These are phyloP conservation scores for Wickerhamiella spandovensis DNA, from an alignment of 805 yeast species.

Conservation along the genomic window DNA sequence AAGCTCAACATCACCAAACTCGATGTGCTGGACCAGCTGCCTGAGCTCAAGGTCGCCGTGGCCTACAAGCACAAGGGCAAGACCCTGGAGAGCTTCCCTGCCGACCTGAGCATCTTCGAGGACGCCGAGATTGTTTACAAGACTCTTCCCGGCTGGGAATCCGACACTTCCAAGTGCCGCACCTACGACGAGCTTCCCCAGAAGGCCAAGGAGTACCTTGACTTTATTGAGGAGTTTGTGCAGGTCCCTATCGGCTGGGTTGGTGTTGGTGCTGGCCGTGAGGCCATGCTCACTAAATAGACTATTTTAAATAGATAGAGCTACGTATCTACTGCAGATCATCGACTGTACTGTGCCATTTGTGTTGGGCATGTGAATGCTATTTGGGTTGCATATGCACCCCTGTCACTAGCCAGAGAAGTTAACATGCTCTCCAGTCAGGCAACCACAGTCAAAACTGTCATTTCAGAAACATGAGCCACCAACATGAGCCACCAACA, in stretches of 20 bases:
- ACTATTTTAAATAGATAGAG: not conserved
- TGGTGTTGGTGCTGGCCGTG: conserved; percentile 97
- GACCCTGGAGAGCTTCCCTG: conserved; percentile 73
- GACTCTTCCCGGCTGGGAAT: conserved; percentile 90
- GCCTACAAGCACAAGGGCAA: conserved; percentile 72
- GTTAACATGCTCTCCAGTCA: no score
- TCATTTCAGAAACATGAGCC: no score
- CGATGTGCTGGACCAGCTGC: conserved; percentile 84
- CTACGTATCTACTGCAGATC: no score
- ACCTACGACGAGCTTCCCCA: conserved; percentile 70
- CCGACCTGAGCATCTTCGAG: conserved; percentile 68
- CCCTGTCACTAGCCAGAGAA: no score
- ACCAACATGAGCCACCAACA: no score
- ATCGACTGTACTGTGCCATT: no score
- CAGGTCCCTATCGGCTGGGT: conserved; percentile 88
- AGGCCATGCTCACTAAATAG: conserved; percentile 63
- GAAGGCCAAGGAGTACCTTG: conserved; percentile 73
- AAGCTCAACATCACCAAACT: conserved; percentile 85
- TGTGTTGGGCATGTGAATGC: no score
- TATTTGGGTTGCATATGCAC: no score
- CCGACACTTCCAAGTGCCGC: conserved; percentile 61
- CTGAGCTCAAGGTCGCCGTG: conserved; percentile 78
- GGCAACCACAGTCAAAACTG: no score
- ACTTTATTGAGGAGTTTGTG: conserved; percentile 73
- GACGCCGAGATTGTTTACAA: conserved; percentile 86